phyloP scores from a whole-genome alignment of 805 yeast genomes.

The Yueomyces sinensis region DNA sequence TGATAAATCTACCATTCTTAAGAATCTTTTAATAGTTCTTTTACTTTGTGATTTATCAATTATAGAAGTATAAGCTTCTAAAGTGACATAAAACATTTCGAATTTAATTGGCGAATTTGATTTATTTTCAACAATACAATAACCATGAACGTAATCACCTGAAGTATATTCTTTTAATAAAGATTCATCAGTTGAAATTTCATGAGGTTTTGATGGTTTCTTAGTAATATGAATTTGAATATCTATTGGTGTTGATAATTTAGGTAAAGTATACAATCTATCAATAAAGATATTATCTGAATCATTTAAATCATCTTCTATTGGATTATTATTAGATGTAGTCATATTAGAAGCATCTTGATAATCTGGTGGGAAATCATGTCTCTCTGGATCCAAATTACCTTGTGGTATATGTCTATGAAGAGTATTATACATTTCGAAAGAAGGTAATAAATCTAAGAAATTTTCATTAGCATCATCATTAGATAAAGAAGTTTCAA shows the following conservation, averaged over 20 bases:
- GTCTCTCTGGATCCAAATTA: conserved; percentile 20
- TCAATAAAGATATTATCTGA: conserved; percentile 37
- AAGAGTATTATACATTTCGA: conserved; percentile 47
- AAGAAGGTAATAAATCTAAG: conserved; percentile 52
- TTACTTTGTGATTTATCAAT: conserved; percentile 23
- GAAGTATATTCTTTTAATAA: conserved; percentile 44
- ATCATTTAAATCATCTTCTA: conserved; percentile 23
- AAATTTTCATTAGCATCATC: conserved; percentile 7
- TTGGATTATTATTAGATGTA: conserved; percentile 4
- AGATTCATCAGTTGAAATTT: conserved; percentile 33
- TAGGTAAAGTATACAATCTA: conserved; percentile 37
- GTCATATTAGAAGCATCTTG: conserved; percentile 9
- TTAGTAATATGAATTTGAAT: conserved; percentile 41
- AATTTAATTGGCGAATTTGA: conserved; percentile 37
- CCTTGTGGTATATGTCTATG: conserved; percentile 30
- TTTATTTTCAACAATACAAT: conserved; percentile 35
- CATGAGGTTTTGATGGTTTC: conserved; percentile 33
- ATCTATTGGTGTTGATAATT: conserved; percentile 31
- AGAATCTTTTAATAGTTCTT: conserved; percentile 32
- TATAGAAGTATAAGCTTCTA: conserved; percentile 30
- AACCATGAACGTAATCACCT: conserved; percentile 58
- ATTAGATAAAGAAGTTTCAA: background rate
- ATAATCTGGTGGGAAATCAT: conserved; percentile 26
- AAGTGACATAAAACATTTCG: conserved; percentile 44
- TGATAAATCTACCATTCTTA: conserved; percentile 47